phyloP scores from a whole-genome alignment of 495 filamentous ascomycete species.

The Amphirosellinia nigrospora region DNA sequence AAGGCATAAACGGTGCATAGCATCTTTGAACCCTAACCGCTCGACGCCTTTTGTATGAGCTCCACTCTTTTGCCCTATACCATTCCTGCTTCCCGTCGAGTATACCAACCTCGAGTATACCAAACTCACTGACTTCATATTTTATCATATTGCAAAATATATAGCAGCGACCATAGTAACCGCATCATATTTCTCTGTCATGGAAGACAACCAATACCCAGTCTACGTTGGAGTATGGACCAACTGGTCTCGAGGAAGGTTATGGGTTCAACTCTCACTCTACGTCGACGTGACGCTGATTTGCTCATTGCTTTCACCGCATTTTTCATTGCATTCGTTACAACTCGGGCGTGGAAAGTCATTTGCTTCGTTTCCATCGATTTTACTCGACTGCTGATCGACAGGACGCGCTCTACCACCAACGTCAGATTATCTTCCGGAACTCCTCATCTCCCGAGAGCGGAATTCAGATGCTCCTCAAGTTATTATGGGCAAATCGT shows the following conservation, averaged over 20 bases:
- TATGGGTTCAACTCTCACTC: background rate
- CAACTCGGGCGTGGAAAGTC: conserved; percentile 23
- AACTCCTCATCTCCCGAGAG: conserved; percentile 10
- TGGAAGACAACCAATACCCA: background rate
- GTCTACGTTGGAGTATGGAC: background rate
- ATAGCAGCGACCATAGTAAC: too few relatives aligned
- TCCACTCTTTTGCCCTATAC: too few relatives aligned
- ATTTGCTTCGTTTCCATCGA: conserved; percentile 22
- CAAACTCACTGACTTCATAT: too few relatives aligned
- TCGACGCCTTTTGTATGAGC: too few relatives aligned
- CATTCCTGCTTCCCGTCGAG: too few relatives aligned
- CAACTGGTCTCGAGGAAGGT: background rate
- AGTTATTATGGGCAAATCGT: background rate
- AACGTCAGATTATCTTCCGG: conserved; percentile 10
- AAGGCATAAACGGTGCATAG: too few relatives aligned
- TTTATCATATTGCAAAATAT: too few relatives aligned
- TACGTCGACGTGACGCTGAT: background rate
- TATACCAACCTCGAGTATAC: too few relatives aligned
- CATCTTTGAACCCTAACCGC: too few relatives aligned
- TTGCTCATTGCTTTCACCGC: conserved; percentile 9
- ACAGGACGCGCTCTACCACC: conserved; percentile 23
- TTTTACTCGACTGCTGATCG: background rate
- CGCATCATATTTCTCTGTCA: too few relatives aligned
- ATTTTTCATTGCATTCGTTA: conserved; percentile 16
- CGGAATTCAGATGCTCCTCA: background rate